A percentile compares a stretch with the other conserved stretches of the same genome.
Evolutionary conservation across 2,329 filamentous ascomycete genomes (phyloP).

Genomic region (Myriosclerotinia curreyana): DNA sequence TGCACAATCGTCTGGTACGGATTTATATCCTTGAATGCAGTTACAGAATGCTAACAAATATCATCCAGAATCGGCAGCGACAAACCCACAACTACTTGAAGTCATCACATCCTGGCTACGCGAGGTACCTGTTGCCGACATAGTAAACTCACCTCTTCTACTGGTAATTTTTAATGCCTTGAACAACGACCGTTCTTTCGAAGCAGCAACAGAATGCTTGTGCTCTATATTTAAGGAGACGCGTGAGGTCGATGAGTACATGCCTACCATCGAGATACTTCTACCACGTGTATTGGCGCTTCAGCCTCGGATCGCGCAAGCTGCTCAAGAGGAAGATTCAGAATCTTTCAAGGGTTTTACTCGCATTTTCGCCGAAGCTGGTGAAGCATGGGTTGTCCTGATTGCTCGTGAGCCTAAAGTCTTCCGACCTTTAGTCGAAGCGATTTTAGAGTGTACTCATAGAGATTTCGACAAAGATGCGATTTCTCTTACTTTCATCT

Average conservation of each 20-base stretch:
- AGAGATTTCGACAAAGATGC: conserved; percentile 87
- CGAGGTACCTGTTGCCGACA: conserved; percentile 79
- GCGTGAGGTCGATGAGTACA: conserved; percentile 85
- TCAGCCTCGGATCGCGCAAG: conserved; percentile 70
- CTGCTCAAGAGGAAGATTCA: conserved; percentile 75
- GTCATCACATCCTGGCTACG: conserved; percentile 96
- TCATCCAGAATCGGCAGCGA: conserved; percentile 64
- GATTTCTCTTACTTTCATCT: conserved; percentile 89
- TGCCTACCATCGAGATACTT: conserved; percentile 75
- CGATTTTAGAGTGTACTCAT: conserved; percentile 85
- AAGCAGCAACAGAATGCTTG: conserved; percentile 86
- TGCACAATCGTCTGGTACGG: conserved; percentile 82
- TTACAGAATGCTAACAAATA: conserved; percentile 29
- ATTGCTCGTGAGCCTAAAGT: conserved; percentile 79
- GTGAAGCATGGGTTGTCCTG: conserved; percentile 89
- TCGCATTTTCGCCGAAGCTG: conserved; percentile 86
- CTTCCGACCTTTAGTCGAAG: conserved; percentile 83
- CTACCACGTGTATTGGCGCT: conserved; percentile 78
- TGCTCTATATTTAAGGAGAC: conserved; percentile 92
- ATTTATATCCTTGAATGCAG: conserved; percentile 19
- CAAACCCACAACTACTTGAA: conserved; percentile 86
- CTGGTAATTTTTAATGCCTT: conserved; percentile 77
- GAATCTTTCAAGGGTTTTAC: conserved; percentile 87
- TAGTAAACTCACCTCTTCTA: conserved; percentile 83
- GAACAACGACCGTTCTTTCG: conserved; percentile 71